phyloP scores from a whole-genome alignment of 1,284 basidiomycete species.

The Ustilago loliicola region DNA sequence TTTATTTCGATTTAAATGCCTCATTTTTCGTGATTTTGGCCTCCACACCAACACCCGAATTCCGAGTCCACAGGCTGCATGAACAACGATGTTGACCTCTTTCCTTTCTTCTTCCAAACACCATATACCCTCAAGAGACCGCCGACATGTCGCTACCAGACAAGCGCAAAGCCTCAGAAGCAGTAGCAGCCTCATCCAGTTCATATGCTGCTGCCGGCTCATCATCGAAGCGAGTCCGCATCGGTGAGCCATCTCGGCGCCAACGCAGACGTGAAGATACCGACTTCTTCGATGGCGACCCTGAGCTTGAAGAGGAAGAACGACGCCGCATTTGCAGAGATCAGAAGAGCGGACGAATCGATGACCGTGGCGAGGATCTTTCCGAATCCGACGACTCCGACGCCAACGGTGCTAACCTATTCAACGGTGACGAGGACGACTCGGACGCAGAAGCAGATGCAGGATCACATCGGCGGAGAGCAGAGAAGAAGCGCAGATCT shows the following conservation, averaged over 20 bases:
- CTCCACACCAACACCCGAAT: slow-evolving; percentile 31
- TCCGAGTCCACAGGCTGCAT: slow-evolving; percentile 17
- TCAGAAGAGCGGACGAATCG: slow-evolving; percentile 71
- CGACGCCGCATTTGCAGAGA: slow-evolving; percentile 54
- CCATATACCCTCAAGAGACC: neutral
- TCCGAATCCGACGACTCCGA: slow-evolving; percentile 78
- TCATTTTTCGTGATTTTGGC: neutral
- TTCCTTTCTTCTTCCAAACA: slow-evolving; percentile 1
- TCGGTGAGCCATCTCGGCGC: slow-evolving; percentile 32
- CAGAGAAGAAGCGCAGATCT: slow-evolving; percentile 73
- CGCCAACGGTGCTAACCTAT: slow-evolving; percentile 26
- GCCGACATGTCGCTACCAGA: slow-evolving; percentile 30
- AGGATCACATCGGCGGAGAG: slow-evolving; percentile 58
- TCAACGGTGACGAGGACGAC: slow-evolving; percentile 77
- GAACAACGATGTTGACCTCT: neutral
- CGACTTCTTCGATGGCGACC: slow-evolving; percentile 56
- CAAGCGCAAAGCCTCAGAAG: slow-evolving; percentile 32
- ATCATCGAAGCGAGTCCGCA: slow-evolving; percentile 40
- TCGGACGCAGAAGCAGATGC: slow-evolving; percentile 76
- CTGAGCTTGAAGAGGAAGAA: slow-evolving; percentile 64
- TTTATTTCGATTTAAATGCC: neutral
- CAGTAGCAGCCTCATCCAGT: slow-evolving; percentile 6
- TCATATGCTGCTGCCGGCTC: slow-evolving; percentile 1
- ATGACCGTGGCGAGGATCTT: slow-evolving; percentile 82
- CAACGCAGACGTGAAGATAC: slow-evolving; percentile 26